Conservation (phyloP, 2,329 filamentous ascomycete genomes). For the Clonostachys sp. region DNA sequence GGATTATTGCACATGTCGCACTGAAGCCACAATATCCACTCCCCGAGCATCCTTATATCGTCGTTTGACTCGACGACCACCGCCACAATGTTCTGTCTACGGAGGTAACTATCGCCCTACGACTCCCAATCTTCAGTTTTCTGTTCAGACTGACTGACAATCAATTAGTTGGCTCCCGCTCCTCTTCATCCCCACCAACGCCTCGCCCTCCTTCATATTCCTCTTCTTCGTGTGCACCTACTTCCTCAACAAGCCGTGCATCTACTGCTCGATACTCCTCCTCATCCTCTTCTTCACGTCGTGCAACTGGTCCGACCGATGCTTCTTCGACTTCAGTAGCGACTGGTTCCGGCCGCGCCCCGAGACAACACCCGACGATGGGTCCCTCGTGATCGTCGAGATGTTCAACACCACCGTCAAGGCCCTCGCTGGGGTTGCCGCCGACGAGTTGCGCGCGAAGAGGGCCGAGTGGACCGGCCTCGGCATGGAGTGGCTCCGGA, state of each 20-base stretch:
- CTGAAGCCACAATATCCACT: too few relatives aligned
- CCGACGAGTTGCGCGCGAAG: slow-evolving; percentile 53
- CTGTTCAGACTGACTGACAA: background rate
- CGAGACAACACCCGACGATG: slow-evolving; percentile 12
- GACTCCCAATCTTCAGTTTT: background rate
- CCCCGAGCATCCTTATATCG: background rate
- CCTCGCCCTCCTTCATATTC: slow-evolving; percentile 80
- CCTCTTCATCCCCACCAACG: slow-evolving; percentile 83
- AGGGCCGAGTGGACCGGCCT: slow-evolving; percentile 68
- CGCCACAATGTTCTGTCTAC: slow-evolving; percentile 54
- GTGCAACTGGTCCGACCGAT: slow-evolving; percentile 83
- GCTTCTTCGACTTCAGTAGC: slow-evolving; percentile 87
- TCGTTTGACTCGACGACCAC: background rate
- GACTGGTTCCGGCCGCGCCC: slow-evolving; percentile 89
- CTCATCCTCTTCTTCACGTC: slow-evolving; percentile 91
- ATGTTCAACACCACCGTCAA: slow-evolving; percentile 66
- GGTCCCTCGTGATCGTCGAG: slow-evolving; percentile 46
- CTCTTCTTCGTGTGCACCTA: slow-evolving; percentile 91
- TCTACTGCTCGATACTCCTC: slow-evolving; percentile 95
- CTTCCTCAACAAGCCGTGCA: slow-evolving; percentile 92
- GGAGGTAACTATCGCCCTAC: slow-evolving; percentile 38
- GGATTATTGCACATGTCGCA: too few relatives aligned
- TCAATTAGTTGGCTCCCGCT: slow-evolving; percentile 71
- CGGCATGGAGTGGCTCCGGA: slow-evolving; percentile 82
- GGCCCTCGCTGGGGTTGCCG: slow-evolving; percentile 61